Evolutionary conservation across 2,329 filamentous ascomycete genomes (phyloP).

Genomic region (Trichoderma breve): DNA sequence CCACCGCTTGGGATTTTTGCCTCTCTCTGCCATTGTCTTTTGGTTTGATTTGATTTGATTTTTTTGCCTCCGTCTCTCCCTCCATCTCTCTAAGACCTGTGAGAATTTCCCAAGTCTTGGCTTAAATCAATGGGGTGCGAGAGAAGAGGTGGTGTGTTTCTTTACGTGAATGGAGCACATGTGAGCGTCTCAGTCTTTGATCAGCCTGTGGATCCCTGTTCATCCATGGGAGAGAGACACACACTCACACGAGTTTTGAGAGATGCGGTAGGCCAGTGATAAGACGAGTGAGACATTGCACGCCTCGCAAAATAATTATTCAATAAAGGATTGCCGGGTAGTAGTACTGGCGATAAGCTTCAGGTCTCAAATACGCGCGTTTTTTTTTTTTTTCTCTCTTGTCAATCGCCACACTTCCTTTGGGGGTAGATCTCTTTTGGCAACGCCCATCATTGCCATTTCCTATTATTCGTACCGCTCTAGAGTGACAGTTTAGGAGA

Average conservation of each 20-base stretch:
- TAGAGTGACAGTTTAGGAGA: neutral
- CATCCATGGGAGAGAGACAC: neutral
- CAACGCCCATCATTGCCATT: conserved; percentile 3
- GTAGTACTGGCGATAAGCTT: neutral
- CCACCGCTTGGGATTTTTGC: neutral
- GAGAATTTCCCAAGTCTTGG: neutral
- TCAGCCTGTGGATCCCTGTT: neutral
- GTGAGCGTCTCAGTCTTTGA: neutral
- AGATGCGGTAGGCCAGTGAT: neutral
- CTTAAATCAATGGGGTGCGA: neutral
- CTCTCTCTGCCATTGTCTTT: neutral
- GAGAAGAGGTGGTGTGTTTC: neutral
- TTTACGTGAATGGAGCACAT: neutral
- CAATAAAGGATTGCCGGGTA: neutral
- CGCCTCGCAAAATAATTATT: neutral
- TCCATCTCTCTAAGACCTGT: neutral
- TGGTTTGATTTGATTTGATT: neutral
- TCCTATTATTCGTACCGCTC: neutral
- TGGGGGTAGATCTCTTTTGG: neutral
- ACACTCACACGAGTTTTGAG: neutral
- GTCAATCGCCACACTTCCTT: neutral
- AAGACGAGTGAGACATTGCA: conserved; percentile 6
- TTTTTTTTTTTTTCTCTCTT: neutral
- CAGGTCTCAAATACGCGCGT: neutral
- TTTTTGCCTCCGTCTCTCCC: neutral